Percentiles rank a stretch among this genome's conserved stretches.
Evolutionary conservation across 345 rosid genomes (phyloP).

Genomic region (Brassica incana): DNA sequence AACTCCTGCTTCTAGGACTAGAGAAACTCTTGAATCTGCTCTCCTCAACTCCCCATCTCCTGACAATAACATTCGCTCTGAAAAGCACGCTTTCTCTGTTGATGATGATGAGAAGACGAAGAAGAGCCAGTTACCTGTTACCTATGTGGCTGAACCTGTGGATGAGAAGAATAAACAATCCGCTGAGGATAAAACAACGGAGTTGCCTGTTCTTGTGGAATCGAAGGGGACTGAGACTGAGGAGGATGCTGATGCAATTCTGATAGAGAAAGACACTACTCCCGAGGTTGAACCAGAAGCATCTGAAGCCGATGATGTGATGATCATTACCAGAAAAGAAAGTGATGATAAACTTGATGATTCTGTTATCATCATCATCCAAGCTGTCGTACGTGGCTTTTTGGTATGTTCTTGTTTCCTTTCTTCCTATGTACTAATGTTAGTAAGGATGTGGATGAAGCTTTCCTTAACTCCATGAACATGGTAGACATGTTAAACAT

Average conservation of each 20-base stretch:
- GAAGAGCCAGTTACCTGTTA: constrained; percentile 36
- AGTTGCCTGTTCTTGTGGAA: constrained; percentile 33
- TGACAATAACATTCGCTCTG: constrained; percentile 39
- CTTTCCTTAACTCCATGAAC: background rate
- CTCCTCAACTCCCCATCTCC: constrained; percentile 42
- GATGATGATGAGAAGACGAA: constrained; percentile 45
- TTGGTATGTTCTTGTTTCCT: constrained; percentile 47
- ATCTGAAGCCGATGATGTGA: constrained; percentile 39
- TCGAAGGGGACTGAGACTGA: constrained; percentile 37
- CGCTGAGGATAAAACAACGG: constrained; percentile 10
- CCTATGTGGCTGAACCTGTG: constrained; percentile 27
- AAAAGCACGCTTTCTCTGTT: constrained; percentile 41
- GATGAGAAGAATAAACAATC: constrained; percentile 5
- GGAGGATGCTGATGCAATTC: constrained; percentile 17
- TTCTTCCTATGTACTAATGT: background rate
- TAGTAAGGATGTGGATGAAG: background rate
- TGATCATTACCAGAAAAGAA: constrained; percentile 25
- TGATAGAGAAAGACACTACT: constrained; percentile 17
- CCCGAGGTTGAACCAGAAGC: constrained; percentile 36
- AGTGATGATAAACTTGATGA: constrained; percentile 46
- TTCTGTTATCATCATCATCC: constrained; percentile 54
- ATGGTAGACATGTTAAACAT: background rate
- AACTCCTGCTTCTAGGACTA: constrained; percentile 38
- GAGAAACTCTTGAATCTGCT: constrained; percentile 59
- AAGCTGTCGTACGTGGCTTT: constrained; percentile 57